Evolutionary conservation across 2,329 filamentous ascomycete genomes (phyloP).

Genomic region (Stemphylium vesicarium): DNA sequence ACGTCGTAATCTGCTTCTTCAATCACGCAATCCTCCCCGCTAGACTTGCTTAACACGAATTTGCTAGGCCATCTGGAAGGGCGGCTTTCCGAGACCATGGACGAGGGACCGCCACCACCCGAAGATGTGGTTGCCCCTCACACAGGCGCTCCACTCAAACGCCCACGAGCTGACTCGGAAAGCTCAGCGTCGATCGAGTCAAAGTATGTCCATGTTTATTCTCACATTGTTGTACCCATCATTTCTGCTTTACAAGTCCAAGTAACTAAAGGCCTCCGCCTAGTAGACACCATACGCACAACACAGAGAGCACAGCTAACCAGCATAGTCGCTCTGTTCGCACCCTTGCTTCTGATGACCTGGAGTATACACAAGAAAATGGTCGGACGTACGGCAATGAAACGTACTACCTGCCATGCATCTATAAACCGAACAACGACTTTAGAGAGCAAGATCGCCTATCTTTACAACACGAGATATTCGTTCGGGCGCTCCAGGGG

Average conservation of each 20-base stretch:
- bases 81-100: constrained; percentile 45
- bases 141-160: constrained; percentile 44
- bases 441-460: constrained; percentile 68
- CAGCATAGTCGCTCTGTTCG: constrained; percentile 43
- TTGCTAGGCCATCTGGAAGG: constrained; percentile 18
- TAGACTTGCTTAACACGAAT: constrained; percentile 20
- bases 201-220: constrained; percentile 35
- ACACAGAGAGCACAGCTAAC: constrained; percentile 9
- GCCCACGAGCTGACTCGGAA: constrained; percentile 39
- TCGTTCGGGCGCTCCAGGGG: constrained; percentile 52
- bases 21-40: constrained; percentile 20
- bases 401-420: constrained; percentile 69
- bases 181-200: constrained; percentile 43
- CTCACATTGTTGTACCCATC: neutral
- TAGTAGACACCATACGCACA: neutral
- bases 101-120: constrained; percentile 47
- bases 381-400: constrained; percentile 67
- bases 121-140: constrained; percentile 44
- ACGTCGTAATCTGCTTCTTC: constrained; percentile 3
- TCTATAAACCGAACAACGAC: constrained; percentile 48
- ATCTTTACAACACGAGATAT: constrained; percentile 68
- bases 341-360: constrained; percentile 52
- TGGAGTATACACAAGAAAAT: constrained; percentile 66
- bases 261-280: neutral
- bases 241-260: neutral